phyloP scores from a whole-genome alignment of 345 rosid genomes.

The Hibiscus trionum region DNA sequence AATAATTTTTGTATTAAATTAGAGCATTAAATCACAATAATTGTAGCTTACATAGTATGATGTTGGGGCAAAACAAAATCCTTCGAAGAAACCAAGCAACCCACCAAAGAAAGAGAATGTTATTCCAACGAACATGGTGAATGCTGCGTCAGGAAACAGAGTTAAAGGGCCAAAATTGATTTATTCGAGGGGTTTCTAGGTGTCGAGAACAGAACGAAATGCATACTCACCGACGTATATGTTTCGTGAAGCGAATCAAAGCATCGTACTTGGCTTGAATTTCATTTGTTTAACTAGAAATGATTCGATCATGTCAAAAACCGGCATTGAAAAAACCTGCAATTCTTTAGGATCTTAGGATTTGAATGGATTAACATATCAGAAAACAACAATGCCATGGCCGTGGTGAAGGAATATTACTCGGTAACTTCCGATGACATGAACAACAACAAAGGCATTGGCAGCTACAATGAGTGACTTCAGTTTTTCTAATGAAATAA shows the following conservation, averaged over 20 bases:
- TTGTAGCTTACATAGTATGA: slow-evolving; percentile 39
- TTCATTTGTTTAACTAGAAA: slow-evolving; percentile 23
- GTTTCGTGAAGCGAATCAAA: slow-evolving; percentile 34
- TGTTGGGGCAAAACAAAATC: slow-evolving; percentile 49
- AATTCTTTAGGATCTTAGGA: too few relatives aligned
- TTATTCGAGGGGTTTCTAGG: too few relatives aligned
- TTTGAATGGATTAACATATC: too few relatives aligned
- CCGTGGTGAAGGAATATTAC: neutral
- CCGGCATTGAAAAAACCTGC: slow-evolving; percentile 47
- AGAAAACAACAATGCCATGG: too few relatives aligned
- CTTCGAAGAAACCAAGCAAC: slow-evolving; percentile 50
- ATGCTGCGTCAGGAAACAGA: slow-evolving; percentile 17
- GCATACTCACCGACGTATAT: slow-evolving; percentile 25
- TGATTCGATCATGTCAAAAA: slow-evolving; percentile 42
- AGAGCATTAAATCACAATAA: too few relatives aligned
- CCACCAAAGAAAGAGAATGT: slow-evolving; percentile 57
- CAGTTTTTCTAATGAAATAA: neutral
- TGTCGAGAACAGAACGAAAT: too few relatives aligned
- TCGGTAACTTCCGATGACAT: neutral
- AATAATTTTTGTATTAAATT: too few relatives aligned
- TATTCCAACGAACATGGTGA: slow-evolving; percentile 40
- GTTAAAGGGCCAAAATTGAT: too few relatives aligned
- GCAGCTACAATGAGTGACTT: neutral
- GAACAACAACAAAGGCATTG: neutral
- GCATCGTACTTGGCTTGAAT: slow-evolving; percentile 24